Evolutionary conservation across 352 stramenopile genomes (phyloP), one percentile per base, ranked within the genome.

Genomic region (Globisporangium uncinulatum): DNA sequence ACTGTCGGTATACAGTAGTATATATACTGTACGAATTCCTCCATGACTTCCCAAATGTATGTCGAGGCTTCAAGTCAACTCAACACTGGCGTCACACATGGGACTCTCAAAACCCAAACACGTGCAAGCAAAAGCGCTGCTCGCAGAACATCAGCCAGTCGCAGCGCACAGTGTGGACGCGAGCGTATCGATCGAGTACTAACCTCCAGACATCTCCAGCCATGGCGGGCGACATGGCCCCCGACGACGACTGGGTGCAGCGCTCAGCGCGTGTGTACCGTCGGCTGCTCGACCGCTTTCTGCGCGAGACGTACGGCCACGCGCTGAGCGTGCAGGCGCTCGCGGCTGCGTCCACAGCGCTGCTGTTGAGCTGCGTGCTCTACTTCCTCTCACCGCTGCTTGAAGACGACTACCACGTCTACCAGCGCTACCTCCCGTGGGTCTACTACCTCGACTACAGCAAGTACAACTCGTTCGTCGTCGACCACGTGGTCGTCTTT

Each of bases 401-500:
- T 3, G 71, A 86, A 31, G 71, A 81, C 52, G 67, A 79, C 56
- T 77, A 70, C 50, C 61, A 74, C 50, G 62, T 73, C 37, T 87
- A 86, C 69, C 53, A 79, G 47, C 68, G 69, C 58, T 76, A 76
- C 48, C 50, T 83, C 15, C 71, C 74, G 36, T 87, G 77, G 72
- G 46, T 79, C 17, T 63, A 73, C 52, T 67, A 78, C 20, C 64
- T 87, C 48, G 74, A 87, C 67, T 83, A 69, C 58, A 73, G 71
- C 55, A 68, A 76, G 52, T 87, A 84, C 65, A 71, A 92, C 66
- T 87, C 81, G 54, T 88, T 90, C 56, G 56, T 87, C 0, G 72
- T 89, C 20, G 77, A 94, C 63, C 79, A 92, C 56, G 56, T 69
- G 6, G 66, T 92, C 11, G 79, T 89, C 20, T 81, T 87, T 58